Base-by-base conservation (phyloP, 2,329 filamentous ascomycete species). In the Cytospora paraplurivora region DNA sequence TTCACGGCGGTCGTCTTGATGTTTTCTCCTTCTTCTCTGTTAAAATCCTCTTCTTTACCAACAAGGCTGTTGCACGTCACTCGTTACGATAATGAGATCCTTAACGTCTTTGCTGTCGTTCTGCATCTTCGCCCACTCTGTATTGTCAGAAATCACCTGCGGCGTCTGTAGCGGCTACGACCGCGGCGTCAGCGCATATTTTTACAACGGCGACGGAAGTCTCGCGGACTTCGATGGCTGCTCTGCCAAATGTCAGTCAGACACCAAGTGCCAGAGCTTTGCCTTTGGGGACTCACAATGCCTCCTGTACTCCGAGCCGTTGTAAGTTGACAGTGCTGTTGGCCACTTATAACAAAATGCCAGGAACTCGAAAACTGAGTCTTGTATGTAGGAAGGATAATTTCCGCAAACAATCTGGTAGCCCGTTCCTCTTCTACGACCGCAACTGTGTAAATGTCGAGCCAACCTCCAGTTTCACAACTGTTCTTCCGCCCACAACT, bases 381-480 rank as follows among this genome's bases (percentile, higher is more conserved):
- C 3, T 1, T 4, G 5, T 7, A 8, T n/a, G 15, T 34, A 66
- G 62, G 5, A 57, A 66, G 34, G 41, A 47, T 35, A 64, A 66
- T 34, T 66, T 66, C 54, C 64, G 64, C 38, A 1, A 53, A 13
- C 64, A 66, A 35, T 27, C 56, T n/a, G 54, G 61, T 38, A 64
- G 61, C 47, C 64, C 64, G 3, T 66, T 52, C 37, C 54, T 66
- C 12, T 66, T 66, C 50, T 66, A 64, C 54, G 64, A 66, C 57
- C 64, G 64, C 53, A 47, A 64, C 62, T 66, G 64, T 33, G 34
- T 52, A n/a, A 12, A 51, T 7, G 53, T 66, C 21, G 41, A 66
- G 54, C 37, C 62, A 8, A 56, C 58, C 10, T 66, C 64, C 5
- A 62, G 54, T 54, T 66, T 66, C 54, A 56, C 49, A 10, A 63